These are phyloP conservation scores for sunflower (Helianthus annuus) DNA, from an alignment of 129 eudicot species.

Conservation along the genomic window HanXRQr2.0-SUNRISE NC_035438.2:102247053-102247552, in stretches of 20 bases:
- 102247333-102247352: constrained; percentile 66
- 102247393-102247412: constrained; percentile 96
- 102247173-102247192: constrained; percentile 33
- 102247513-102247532: too few relatives aligned
- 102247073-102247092: constrained; percentile 85
- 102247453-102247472: too few relatives aligned
- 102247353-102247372: constrained; percentile 69
- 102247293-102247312: constrained; percentile 64
- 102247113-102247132: neutral
- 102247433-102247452: too few relatives aligned
- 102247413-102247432: constrained; percentile 32
- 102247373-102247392: constrained; percentile 77
- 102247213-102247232: constrained; percentile 93
- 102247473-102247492: too few relatives aligned
- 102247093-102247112: constrained; percentile 61
- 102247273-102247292: constrained; percentile 74
- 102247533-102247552: too few relatives aligned
- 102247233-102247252: constrained; percentile 89
- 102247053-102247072: constrained; percentile 77
- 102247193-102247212: constrained; percentile 82
- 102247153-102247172: neutral
- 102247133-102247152: too few relatives aligned
- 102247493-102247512: too few relatives aligned
- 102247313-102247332: constrained; percentile 53
- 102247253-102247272: constrained; percentile 84